Base-by-base conservation (phyloP, 805 yeast species). In the Myxozyma geophila region DNA sequence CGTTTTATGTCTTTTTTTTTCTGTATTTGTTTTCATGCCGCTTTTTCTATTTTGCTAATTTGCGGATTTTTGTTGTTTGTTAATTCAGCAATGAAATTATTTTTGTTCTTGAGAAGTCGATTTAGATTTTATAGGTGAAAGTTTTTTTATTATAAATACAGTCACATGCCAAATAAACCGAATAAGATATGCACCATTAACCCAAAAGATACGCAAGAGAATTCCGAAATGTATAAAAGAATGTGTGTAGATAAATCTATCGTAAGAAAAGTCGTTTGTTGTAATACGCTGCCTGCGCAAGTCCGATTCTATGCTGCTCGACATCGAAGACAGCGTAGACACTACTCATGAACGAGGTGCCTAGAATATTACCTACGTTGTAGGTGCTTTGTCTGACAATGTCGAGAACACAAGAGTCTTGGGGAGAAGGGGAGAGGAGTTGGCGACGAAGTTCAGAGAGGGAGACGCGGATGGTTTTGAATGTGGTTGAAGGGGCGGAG, bases 271-370 rank as follows among this genome's bases (percentile, higher is more conserved):
- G 47, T n/a, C 47, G 47, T 19, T 28, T n/a, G 33, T 54, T 23
- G 39, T 51, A 67, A 23, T 59, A 58, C 40, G 58, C 58, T n/a
- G 64, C 63, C 50, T 64, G 63, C 19, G 63, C 65, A 15, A 63
- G 35, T 35, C 61, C 68, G 36, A 59, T 58, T 13, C 53, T 15
- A 28, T 44, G 53, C 48, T 15, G 50, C 17, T 41, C 62, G 39
- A 53, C 49, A 37, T 65, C 68, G 28, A 65, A 65, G 15, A 52
- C 59, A 9, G 68, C 63, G 43, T 65, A 65, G 5, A 51, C 60
- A 13, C 56, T 50, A 8, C 61, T 59, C 54, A 65, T 37, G 43
- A 65, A 65, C 17, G 67, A 55, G 4, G 60, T 65, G 7, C 68
- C 68, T 21, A 65, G 59, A 21, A 63, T 63, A 39, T 55, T 59